Base-by-base conservation (phyloP, 495 filamentous ascomycete genomes). In the Talaromyces proteolyticus region DNA sequence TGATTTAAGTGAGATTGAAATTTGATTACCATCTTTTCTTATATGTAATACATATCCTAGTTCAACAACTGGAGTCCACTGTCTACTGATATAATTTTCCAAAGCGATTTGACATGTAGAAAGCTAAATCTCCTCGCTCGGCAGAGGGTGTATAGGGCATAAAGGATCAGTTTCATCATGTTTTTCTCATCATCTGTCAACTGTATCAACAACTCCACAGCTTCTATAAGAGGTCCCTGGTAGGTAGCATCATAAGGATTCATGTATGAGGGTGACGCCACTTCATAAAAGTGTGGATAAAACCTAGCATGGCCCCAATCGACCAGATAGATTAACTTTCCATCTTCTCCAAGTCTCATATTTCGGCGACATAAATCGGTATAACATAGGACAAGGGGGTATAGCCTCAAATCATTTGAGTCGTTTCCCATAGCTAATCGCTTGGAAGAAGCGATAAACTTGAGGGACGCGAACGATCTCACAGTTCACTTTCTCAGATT, bases 181-280 rank as follows among this genome's bases (percentile, higher is more conserved):
- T 48, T 45, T 47, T 50, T 57, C 47, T 57, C 54, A 21, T 53
- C 38, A 38, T 57, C 50, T n/a, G 40, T 57, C 51, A 57, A 42
- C 36, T 36, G 39, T 42, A 57, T 50, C 43, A 49, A 43, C 53
- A 43, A 57, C 47, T 42, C 51, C 29, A 53, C 16, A 38, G 46
- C 46, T 48, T 18, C 46, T 42, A 41, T 53, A 44, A 57, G 44
- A 36, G 42, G 51, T 42, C 45, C 25, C 50, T 53, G 39, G 39
- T 48, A 48, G 12, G 34, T 26, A 11, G 38, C 51, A 41, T 57
- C 54, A 18, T 53, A 53, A 12, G 54, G 54, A 49, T 24, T 41
- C 46, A 53, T 39, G 34, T 47, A 57, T 17, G 45, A 44, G 16
- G 50, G 39, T n/a, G 46, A 43, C 45, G 54, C 51, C 38, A 57